Evolutionary conservation across 371 early-diverging fungal species (phyloP).

Genomic region (Mucor mucedo): DNA sequence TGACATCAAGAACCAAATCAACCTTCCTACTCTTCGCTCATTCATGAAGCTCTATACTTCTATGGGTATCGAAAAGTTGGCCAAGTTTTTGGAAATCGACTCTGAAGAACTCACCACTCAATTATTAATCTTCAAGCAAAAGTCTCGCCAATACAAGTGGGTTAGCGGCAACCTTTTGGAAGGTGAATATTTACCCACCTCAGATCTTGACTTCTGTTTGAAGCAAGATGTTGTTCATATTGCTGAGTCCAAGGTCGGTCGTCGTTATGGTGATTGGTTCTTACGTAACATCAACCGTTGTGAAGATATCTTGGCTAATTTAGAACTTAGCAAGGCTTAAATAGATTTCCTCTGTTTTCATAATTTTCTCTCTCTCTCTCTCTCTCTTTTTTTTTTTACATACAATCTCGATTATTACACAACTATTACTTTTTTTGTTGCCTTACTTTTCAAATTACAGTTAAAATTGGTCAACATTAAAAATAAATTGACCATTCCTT

Average conservation of each 20-base stretch:
- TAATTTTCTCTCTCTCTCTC: not conserved
- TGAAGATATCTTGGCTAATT: conserved; percentile 65
- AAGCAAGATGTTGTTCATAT: conserved; percentile 93
- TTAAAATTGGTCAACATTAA: not conserved
- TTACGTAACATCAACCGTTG: conserved; percentile 90
- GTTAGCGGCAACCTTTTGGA: conserved; percentile 71
- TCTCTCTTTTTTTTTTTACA: conserved; percentile 7
- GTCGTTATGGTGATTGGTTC: conserved; percentile 95
- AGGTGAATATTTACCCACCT: conserved; percentile 80
- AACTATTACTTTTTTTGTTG: not conserved
- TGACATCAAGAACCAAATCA: conserved; percentile 85
- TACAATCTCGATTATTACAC: conserved; percentile 1
- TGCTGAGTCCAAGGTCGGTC: conserved; percentile 91
- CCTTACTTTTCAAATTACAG: conserved; percentile 1
- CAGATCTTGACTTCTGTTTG: conserved; percentile 92
- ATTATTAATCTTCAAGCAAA: conserved; percentile 91
- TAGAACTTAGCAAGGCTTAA: conserved; percentile 48
- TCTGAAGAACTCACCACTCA: conserved; percentile 82
- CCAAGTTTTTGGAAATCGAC: conserved; percentile 85
- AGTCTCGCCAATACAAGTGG: conserved; percentile 90
- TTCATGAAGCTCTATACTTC: conserved; percentile 95
- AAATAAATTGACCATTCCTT: not conserved
- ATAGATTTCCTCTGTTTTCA: conserved; percentile 2
- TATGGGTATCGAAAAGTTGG: conserved; percentile 87
- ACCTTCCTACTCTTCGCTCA: conserved; percentile 87